Evolutionary conservation across 352 stramenopile species (phyloP), one percentile per base, ranked within the genome.

Genomic region (Phytophthora idaei): DNA sequence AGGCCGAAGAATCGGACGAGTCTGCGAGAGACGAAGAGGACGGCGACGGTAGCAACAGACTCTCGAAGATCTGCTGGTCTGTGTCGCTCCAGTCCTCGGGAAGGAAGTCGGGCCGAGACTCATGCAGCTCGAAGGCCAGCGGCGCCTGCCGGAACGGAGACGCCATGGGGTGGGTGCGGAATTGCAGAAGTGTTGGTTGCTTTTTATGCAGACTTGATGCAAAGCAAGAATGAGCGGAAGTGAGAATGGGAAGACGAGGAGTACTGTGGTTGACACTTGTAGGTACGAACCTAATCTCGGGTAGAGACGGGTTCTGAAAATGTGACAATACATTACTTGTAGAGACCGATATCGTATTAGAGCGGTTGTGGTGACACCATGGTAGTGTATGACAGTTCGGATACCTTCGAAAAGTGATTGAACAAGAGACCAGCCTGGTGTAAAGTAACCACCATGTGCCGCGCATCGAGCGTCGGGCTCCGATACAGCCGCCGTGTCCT

Each of bases 61-160:
- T 77, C 66, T 85, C 77, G 58, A 83, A 75, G 62, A 83, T 83
- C 57, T 71, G 69, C 52, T 83, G 75, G 52, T 83, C 75, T 11
- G 65, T 77, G 50, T 78, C 65, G 52, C 57, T 80, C 75, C 75
- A 83, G 52, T 77, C 63, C 42, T 76, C 64, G 9, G 75, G 75
- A 3, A 83, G 63, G 54, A 73, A 60, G 52, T 67, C 37, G 2
- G 29, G 36, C 2, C 5, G 46, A 15, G 34, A 31, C 44, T 71
- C 61, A 11, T 69, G 64, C 45, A 67, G 57, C 27, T 78, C 62
- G 47, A 71, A 62, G 60, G 46, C 28, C 37, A 60, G 32, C 45
- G 45, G 60, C 42, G 50, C 47, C 12, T 60, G 39, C 15, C 36
- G 52, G 55, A 75, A 78, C 49, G 66, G 60, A 47, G 64, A 64